Percentiles rank a stretch among this genome's conserved stretches.
phyloP scores from a whole-genome alignment of 2,329 filamentous ascomycete genomes.

The Colletotrichum higginsianum region DNA sequence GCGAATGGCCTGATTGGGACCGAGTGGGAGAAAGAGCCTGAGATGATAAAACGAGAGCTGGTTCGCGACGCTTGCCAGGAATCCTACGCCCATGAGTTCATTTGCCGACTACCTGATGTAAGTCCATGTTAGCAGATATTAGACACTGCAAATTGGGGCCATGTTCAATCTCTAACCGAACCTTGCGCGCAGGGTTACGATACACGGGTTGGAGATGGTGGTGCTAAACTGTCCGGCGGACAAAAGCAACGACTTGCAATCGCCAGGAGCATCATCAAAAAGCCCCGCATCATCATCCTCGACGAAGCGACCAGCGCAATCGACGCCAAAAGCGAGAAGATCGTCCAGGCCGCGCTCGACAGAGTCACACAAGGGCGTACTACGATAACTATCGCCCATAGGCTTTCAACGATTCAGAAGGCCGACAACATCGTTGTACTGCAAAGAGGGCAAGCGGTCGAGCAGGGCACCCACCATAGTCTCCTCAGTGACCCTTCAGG shows the following conservation, averaged over 20 bases:
- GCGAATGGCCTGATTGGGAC: conserved; percentile 59
- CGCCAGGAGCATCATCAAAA: conserved; percentile 72
- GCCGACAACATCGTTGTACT: conserved; percentile 59
- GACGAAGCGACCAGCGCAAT: conserved; percentile 75
- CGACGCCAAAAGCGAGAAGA: conserved; percentile 53
- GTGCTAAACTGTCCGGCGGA: conserved; percentile 73
- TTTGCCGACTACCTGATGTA: conserved; percentile 62
- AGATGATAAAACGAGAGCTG: conserved; percentile 57
- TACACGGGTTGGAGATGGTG: conserved; percentile 71
- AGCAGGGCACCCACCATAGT: conserved; percentile 48
- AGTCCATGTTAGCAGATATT: background rate
- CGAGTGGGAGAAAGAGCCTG: conserved; percentile 54
- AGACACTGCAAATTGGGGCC: too few relatives aligned
- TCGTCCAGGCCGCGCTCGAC: conserved; percentile 55
- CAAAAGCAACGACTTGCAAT: conserved; percentile 75
- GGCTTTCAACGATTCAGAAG: conserved; percentile 49
- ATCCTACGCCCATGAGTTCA: conserved; percentile 68
- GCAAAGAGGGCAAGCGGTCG: conserved; percentile 60
- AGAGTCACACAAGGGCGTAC: conserved; percentile 41
- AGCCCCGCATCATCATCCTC: conserved; percentile 73
- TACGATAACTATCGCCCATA: conserved; percentile 47
- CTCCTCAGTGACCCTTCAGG: conserved; percentile 43
- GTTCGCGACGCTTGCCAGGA: conserved; percentile 65
- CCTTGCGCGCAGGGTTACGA: conserved; percentile 59
- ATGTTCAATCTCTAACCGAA: background rate